Base-by-base conservation (phyloP, 2,329 filamentous ascomycete genomes). In the Colletotrichum sp. region DNA sequence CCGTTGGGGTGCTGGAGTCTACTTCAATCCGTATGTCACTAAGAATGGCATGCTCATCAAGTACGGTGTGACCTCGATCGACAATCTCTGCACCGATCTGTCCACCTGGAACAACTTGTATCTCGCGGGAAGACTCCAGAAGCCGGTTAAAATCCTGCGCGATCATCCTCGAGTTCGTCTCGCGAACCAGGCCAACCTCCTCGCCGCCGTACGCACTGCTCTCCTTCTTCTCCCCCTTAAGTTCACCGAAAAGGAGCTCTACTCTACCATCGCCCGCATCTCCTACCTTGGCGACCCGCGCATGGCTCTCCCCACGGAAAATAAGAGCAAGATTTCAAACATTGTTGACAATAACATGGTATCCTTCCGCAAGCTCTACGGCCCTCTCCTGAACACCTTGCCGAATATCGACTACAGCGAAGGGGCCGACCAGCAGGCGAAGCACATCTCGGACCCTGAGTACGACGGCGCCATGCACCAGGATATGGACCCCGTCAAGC, bases 1-100 rank as follows among this genome's bases (percentile, higher is more conserved):
- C 81, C 91, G 89, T 78, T 95, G 94, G 87, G 97, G 97, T 57
- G 97, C 97, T 1, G 98, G 97, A 8, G 95, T 98, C 52, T 99
- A 99, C 86, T 99, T 98, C 87, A 98, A 99, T 81, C 96, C 97
- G 0, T 98, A 96, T 83, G 92, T 99, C 65, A 96, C 95, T 4
- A 93, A 99, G 76, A 98, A 99, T 81, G 98, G 97, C 55, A 98
- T 96, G 77, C 90, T 99, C 81, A 97, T 99, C 85, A 99, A 99
- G 86, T 99, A 99, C 81, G 97, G 96, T 24, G 97, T 99, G 26
- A 98, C 98, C 59, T 98, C 98, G 81, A 91, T 99, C 79, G 93
- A 98, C 82, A 98, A 96, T 4, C 88, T 99, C 18, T 96, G 95
- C 80, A 90, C 90, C 57, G 97, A 99, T 83, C 90, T 99, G 28